Percentiles rank a stretch among this genome's conserved stretches.
These are phyloP conservation scores for Cryptosporidium sp. DNA, from an alignment of 169 alveolate genomes.

Conservation along the genomic window DNA sequence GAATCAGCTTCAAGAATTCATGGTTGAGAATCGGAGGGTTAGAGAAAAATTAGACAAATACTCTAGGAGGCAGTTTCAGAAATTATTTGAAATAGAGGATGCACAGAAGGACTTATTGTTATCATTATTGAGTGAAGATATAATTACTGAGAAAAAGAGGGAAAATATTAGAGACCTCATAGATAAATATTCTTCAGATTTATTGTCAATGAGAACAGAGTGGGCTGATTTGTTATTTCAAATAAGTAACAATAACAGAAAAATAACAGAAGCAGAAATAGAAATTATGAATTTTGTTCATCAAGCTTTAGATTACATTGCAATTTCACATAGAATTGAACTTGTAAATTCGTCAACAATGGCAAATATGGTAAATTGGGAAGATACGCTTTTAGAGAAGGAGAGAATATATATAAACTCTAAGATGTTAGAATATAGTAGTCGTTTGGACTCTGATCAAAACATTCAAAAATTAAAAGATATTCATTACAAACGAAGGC, in stretches of 20 bases:
- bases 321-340: slow-evolving; percentile 66
- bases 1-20: slow-evolving; percentile 35
- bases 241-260: slow-evolving; percentile 61
- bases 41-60: slow-evolving; percentile 62
- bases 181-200: slow-evolving; percentile 62
- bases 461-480: slow-evolving; percentile 57
- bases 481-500: slow-evolving; percentile 42
- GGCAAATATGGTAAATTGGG: slow-evolving; percentile 64
- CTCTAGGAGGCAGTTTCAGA: slow-evolving; percentile 50
- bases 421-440: slow-evolving; percentile 44
- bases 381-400: slow-evolving; percentile 2
- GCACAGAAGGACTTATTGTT: slow-evolving; percentile 17
- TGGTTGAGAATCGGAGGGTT: slow-evolving; percentile 51
- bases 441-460: slow-evolving; percentile 44
- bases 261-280: slow-evolving; percentile 48
- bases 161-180: slow-evolving; percentile 24
- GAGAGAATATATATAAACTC: slow-evolving; percentile 28
- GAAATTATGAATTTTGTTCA: slow-evolving; percentile 61
- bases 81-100: slow-evolving; percentile 43
- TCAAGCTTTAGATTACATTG: slow-evolving; percentile 65
- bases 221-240: slow-evolving; percentile 67
- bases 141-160: slow-evolving; percentile 4
- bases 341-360: slow-evolving; percentile 49
- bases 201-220: slow-evolving; percentile 63
- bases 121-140: slow-evolving; percentile 2